Base-by-base conservation (phyloP, 768 basidiomycete genomes). In the Baorangia bicolor region DNA sequence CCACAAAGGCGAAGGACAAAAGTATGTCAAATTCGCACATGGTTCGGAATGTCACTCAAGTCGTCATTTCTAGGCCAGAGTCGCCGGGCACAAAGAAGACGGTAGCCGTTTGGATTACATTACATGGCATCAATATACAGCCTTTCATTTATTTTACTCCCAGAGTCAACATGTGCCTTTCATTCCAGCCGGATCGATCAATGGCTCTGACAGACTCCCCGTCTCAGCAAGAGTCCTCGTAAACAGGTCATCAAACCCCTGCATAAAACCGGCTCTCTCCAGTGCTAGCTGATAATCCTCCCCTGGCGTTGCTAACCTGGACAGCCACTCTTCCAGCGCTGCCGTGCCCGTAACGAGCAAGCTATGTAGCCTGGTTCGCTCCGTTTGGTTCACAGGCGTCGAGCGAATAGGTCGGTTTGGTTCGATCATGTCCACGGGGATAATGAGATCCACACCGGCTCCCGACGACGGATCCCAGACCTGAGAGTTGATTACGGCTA, bases 1-100 rank as follows among this genome's bases (percentile, higher is more conserved):
- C 92, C 51, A 84, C 86, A 74, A 93, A 93, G 73, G 86, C 88
- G 2, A 90, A 85, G 70, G 74, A 75, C 23, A 77, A 81, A 70
- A 82, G 90, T 89, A 40, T 43, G 81, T 76, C 31, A 38, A n/a
- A 10, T 59, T 28, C 30, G 30, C 49, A 1, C 5, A 2, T n/a
- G 8, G 21, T 35, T 31, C n/a, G 13, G 16, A 38, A 5, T 12
- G 12, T 49, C n/a, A 30, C 34, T 51, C 25, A 64, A 34, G 7
- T 30, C 23, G 20, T 43, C 28, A 4, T 45, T 55, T 62, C 10
- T 64, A 84, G 83, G 69, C 48, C 81, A 84, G 60, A 81, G 81
- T 72, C 78, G 81, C 60, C 77, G 83, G 60, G 66, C 71, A 49
- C 74, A 76, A 52, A 74, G 78, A 64, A 81, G 74, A 65, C 73